These are phyloP conservation scores for Paramecium pentaurelia DNA, from an alignment of 73 alveolate genomes.

Conservation along the genomic window DNA sequence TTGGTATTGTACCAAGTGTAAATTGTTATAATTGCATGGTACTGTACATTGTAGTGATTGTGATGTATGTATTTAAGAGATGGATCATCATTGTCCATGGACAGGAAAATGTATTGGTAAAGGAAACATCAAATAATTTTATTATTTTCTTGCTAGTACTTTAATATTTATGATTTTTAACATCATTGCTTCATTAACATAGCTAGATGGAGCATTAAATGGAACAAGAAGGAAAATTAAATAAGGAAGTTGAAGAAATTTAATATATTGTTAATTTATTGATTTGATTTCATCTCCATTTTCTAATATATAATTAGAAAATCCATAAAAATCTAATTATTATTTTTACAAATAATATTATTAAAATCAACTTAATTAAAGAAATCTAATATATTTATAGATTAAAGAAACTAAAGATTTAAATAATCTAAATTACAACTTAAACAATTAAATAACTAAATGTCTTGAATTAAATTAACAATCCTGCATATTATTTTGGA, in stretches of 20 bases:
- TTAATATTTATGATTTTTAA: conserved; percentile 54
- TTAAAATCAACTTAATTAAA: background rate
- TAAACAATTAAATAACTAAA: background rate
- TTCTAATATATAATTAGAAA: background rate
- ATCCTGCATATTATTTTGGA: background rate
- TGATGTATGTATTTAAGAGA: conserved; percentile 67
- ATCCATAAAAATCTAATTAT: background rate
- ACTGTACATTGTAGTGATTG: conserved; percentile 74
- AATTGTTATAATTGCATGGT: conserved; percentile 6
- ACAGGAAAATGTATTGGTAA: conserved; percentile 77
- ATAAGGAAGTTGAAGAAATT: background rate
- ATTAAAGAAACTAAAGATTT: background rate
- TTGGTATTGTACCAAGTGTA: conserved; percentile 62
- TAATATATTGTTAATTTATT: background rate
- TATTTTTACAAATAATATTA: background rate
- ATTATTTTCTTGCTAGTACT: conserved; percentile 48
- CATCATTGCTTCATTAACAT: background rate
- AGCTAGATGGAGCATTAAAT: background rate
- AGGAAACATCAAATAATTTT: conserved; percentile 59
- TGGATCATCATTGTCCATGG: conserved; percentile 86
- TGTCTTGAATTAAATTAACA: background rate
- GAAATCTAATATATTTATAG: background rate
- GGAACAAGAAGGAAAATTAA: background rate
- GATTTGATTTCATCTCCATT: background rate
- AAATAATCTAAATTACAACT: background rate